Percentiles rank a stretch among this genome's conserved stretches.
Evolutionary conservation across 2,329 filamentous ascomycete species (phyloP).

Genomic region (Trichoderma hamatum): DNA sequence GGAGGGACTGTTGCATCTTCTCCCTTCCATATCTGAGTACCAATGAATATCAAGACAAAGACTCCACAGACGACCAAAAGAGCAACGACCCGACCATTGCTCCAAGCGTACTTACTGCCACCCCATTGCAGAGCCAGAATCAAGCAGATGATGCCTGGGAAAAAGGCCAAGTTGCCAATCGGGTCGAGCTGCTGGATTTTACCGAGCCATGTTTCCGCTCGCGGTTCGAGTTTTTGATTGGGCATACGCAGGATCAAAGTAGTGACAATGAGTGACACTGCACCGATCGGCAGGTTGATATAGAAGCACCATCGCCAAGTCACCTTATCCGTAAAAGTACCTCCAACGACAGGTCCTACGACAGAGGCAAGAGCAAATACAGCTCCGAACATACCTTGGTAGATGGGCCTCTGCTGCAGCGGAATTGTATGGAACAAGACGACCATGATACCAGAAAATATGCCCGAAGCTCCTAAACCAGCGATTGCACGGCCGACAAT

Average conservation of each 20-base stretch:
- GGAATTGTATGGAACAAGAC: conserved; percentile 14
- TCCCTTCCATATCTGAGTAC: conserved; percentile 39
- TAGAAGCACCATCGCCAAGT: conserved; percentile 24
- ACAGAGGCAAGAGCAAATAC: conserved; percentile 47
- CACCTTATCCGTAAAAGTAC: conserved; percentile 40
- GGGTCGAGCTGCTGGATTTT: conserved; percentile 35
- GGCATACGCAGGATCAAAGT: conserved; percentile 8
- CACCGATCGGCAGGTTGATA: conserved; percentile 27
- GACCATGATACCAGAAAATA: conserved; percentile 32
- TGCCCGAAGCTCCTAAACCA: conserved; percentile 47
- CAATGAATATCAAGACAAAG: conserved; percentile 37
- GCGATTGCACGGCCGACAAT: conserved; percentile 52
- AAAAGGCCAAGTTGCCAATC: conserved; percentile 28
- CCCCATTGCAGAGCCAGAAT: conserved; percentile 49
- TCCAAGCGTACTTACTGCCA: conserved; percentile 37
- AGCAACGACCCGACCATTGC: conserved; percentile 38
- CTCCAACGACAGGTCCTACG: conserved; percentile 35
- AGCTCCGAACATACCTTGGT: conserved; percentile 32
- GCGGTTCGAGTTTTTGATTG: conserved; percentile 35
- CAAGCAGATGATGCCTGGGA: conserved; percentile 12
- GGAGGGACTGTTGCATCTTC: conserved; percentile 47
- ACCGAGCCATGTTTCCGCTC: conserved; percentile 28
- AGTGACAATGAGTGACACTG: conserved; percentile 1
- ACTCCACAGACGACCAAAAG: conserved; percentile 43
- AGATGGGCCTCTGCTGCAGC: conserved; percentile 4